phyloP scores from a whole-genome alignment of 257 asterid species.

The Scutellaria barbata region DNA sequence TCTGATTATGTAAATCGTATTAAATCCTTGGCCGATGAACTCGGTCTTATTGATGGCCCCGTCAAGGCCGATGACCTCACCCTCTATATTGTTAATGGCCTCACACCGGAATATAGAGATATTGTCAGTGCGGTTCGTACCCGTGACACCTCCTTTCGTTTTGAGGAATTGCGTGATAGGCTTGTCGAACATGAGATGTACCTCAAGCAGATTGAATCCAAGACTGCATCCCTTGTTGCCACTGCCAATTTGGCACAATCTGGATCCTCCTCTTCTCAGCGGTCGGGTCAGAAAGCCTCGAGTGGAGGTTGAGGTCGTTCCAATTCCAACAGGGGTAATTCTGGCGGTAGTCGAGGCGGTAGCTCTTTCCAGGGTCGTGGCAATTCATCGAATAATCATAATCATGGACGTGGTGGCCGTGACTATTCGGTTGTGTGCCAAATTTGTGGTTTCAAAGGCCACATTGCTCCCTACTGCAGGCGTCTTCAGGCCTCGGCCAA shows the following conservation, averaged over 20 bases:
- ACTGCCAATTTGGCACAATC: neutral
- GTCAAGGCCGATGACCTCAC: neutral
- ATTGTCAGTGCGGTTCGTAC: neutral
- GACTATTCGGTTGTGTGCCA: neutral
- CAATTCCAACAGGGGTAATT: accelerated
- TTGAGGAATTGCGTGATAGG: neutral
- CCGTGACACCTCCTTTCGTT: neutral
- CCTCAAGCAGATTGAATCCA: neutral
- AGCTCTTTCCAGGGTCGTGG: neutral
- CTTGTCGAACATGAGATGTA: neutral
- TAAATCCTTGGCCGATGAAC: neutral
- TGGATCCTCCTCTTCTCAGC: accelerated
- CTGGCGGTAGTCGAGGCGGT: neutral
- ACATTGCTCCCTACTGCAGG: neutral
- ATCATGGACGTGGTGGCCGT: neutral
- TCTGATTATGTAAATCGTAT: neutral
- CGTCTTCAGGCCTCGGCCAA: neutral
- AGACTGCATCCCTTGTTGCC: neutral
- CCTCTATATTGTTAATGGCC: neutral
- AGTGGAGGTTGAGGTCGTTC: neutral
- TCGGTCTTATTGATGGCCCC: neutral
- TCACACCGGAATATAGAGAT: neutral
- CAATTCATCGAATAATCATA: neutral
- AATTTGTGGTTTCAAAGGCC: neutral
- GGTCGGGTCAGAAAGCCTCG: accelerated